Conservation (phyloP, 208 protist species). For the Crithidia expoeki region DNA sequence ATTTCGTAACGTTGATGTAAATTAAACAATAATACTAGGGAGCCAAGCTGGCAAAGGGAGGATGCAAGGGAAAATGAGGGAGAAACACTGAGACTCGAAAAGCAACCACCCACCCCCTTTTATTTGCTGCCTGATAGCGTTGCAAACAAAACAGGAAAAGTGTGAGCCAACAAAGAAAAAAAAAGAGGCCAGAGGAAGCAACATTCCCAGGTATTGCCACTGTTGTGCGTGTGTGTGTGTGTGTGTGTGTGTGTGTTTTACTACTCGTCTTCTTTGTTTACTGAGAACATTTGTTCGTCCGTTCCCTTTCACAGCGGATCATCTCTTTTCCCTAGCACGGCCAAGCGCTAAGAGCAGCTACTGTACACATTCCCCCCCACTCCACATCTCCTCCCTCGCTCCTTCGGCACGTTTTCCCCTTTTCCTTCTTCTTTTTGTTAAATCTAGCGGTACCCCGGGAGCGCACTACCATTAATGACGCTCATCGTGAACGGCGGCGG, state of each 20-base stretch:
- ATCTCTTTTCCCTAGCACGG: not conserved
- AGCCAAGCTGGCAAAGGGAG: not conserved
- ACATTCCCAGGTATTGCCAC: not conserved
- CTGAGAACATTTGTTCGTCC: not conserved
- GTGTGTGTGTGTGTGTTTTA: no score
- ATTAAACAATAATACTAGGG: not conserved
- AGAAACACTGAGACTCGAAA: not conserved
- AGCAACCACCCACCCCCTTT: no score
- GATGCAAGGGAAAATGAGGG: constrained; percentile 9
- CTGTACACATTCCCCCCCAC: not conserved
- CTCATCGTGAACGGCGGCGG: constrained; percentile 56
- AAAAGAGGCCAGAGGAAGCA: no score
- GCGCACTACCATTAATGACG: constrained; percentile 37
- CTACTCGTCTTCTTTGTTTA: not conserved
- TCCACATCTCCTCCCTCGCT: not conserved
- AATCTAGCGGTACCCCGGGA: constrained; percentile 39
- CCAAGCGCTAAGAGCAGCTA: not conserved
- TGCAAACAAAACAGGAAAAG: not conserved
- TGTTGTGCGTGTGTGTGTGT: not conserved
- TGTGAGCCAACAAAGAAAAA: no score
- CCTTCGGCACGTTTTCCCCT: not conserved
- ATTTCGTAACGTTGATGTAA: not conserved
- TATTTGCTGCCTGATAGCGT: no score
- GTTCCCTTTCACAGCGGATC: not conserved
- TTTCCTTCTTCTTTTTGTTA: not conserved